These are phyloP conservation scores for Sporisorium iseilematis-ciliati DNA, from an alignment of 1,284 basidiomycete species.

Conservation along the genomic window DNA sequence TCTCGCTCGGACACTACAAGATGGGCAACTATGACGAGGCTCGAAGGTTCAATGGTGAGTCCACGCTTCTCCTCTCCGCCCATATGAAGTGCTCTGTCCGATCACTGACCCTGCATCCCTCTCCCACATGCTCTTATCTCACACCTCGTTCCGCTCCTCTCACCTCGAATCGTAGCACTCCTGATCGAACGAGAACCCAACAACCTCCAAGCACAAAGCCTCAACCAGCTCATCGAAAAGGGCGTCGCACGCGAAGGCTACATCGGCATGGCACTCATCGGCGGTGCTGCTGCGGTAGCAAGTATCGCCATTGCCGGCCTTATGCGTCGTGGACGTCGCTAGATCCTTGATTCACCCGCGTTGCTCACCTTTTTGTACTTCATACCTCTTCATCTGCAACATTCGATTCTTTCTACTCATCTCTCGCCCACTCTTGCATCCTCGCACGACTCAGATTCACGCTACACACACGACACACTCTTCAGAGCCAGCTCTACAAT, in stretches of 20 bases:
- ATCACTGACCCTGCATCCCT: not conserved
- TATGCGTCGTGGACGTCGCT: slow-evolving; percentile 58
- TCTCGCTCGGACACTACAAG: slow-evolving; percentile 96
- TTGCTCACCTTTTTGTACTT: slow-evolving; percentile 19
- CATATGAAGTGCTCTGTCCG: no score
- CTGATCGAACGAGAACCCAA: slow-evolving; percentile 92
- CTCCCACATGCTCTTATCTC: not conserved
- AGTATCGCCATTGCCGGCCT: slow-evolving; percentile 84
- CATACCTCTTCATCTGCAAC: slow-evolving; percentile 9
- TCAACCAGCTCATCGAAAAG: slow-evolving; percentile 85
- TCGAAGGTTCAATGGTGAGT: slow-evolving; percentile 88
- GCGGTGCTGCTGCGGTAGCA: slow-evolving; percentile 87
- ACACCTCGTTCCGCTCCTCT: not conserved
- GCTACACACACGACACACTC: slow-evolving; percentile 1
- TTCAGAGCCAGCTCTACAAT: not conserved
- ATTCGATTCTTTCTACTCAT: not conserved
- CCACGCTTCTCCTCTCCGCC: no score
- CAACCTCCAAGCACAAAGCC: slow-evolving; percentile 91
- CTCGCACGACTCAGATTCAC: not conserved
- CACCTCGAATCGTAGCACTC: slow-evolving; percentile 74
- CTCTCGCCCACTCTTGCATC: not conserved
- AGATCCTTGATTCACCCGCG: slow-evolving; percentile 1
- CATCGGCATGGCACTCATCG: slow-evolving; percentile 92
- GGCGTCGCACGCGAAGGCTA: slow-evolving; percentile 89
- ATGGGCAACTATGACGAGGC: slow-evolving; percentile 95